phyloP scores from a whole-genome alignment of 441 rosid genomes.

The Adansonia madagascariensis region DNA sequence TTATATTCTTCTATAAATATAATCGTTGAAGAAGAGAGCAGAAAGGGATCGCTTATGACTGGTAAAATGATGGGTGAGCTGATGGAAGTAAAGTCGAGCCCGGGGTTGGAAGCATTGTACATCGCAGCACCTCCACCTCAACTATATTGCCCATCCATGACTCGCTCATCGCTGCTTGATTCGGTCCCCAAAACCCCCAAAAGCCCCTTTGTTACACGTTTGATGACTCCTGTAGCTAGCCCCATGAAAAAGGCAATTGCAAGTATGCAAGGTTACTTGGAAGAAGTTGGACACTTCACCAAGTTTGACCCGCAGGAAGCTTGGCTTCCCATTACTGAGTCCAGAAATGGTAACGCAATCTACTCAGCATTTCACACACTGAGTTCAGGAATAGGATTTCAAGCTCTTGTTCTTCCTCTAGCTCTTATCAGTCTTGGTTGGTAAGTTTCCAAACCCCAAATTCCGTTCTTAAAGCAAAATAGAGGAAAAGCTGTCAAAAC shows the following conservation, averaged over 20 bases:
- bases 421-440: constrained; percentile 59
- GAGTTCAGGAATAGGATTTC: constrained; percentile 57
- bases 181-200: constrained; percentile 39
- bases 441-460: constrained; percentile 35
- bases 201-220: constrained; percentile 39
- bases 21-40: neutral
- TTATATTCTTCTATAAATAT: neutral
- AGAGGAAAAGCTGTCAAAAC: neutral
- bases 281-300: constrained; percentile 53
- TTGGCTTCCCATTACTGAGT: constrained; percentile 75
- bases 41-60: neutral
- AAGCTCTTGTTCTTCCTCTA: constrained; percentile 63
- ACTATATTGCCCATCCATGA: constrained; percentile 36
- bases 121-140: constrained; percentile 46
- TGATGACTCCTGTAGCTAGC: constrained; percentile 47
- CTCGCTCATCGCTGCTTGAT: constrained; percentile 41
- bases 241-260: constrained; percentile 57
- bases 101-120: neutral
- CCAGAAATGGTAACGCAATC: constrained; percentile 57
- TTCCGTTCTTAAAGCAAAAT: neutral
- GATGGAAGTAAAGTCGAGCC: constrained; percentile 29
- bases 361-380: constrained; percentile 61
- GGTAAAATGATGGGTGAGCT: constrained; percentile 21
- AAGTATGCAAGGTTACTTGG: constrained; percentile 45
- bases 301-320: constrained; percentile 55